Evolutionary conservation across 305 asterid species (phyloP).

Genomic region (Fraxinus velutina): DNA sequence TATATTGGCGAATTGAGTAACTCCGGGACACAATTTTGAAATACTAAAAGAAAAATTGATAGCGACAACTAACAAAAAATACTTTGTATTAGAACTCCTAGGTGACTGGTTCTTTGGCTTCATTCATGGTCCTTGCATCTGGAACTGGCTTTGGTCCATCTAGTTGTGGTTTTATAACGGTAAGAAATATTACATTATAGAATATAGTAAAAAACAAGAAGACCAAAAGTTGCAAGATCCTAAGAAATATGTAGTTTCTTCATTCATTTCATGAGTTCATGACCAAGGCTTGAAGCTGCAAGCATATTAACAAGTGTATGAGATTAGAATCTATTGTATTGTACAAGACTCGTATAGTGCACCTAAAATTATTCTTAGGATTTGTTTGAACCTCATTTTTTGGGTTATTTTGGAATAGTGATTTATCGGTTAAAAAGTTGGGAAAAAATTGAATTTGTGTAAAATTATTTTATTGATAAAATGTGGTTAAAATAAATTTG

Average conservation of each 20-base stretch:
- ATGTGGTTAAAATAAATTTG: no score
- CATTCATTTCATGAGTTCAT: slow-evolving; percentile 21
- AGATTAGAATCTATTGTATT: not conserved
- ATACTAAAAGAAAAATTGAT: not conserved
- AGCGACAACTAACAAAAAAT: not conserved
- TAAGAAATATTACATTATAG: slow-evolving; percentile 51
- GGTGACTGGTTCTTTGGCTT: not conserved
- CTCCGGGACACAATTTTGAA: not conserved
- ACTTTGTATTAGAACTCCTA: not conserved
- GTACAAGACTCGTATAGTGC: not conserved
- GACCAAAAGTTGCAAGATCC: slow-evolving; percentile 42
- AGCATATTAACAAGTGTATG: not conserved
- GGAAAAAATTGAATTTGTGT: not conserved
- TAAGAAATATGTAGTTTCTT: slow-evolving; percentile 28
- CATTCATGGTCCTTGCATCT: not conserved
- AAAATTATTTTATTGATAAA: no score
- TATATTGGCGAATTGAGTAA: not conserved
- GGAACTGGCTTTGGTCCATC: not conserved
- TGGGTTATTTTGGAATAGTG: not conserved
- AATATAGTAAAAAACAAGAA: slow-evolving; percentile 48
- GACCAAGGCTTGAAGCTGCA: slow-evolving; percentile 30
- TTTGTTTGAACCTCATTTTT: not conserved
- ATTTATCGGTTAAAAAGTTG: no score
- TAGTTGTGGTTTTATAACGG: slow-evolving; percentile 8
- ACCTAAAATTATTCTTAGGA: not conserved